Base-by-base conservation (phyloP, 805 yeast species). In the Candida oleophila region DNA sequence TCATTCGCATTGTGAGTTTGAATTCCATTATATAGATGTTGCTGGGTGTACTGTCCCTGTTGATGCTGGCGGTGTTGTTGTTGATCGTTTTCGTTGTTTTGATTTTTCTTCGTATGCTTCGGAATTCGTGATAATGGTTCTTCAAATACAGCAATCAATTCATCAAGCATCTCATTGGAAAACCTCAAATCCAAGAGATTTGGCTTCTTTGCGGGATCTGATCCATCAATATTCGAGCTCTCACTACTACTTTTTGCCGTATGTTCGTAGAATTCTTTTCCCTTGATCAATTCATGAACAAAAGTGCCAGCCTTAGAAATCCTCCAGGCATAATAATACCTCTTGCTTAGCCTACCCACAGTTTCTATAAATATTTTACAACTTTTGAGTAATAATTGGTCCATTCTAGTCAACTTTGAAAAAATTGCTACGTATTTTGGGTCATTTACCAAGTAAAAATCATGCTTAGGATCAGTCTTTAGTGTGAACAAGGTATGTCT, bases 281-380 rank as follows among this genome's bases (percentile, higher is more conserved):
- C 38, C 21, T 16, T 38, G 4, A 44, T 4, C 11, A 38, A 11
- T 11, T 28, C 33, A 16, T 19, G 25, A 16, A 20, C 15, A 28
- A 46, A 46, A 16, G 34, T 4, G 19, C 45, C 45, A 3, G 39
- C 59, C 44, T 62, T 63, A 7, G 48, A 46, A 14, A 60, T 54
- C 49, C 62, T 54, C 68, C 68, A 64, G 2, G 66, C 56, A 44
- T 59, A 60, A 49, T 62, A 64, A 51, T 64, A 64, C 20, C 68
- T 50, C 38, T 58, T 55, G 18, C 65, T 55, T n/a, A 48, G 22
- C 18, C 40, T 43, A 4, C 44, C 35, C 7, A 46, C 40, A 4
- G 38, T 15, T 15, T 48, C 49, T 3, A 43, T 28, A 22, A 56
- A 53, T 3, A 50, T 49, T 33, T 48, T 49, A 3, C 41, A 22